These are phyloP conservation scores for Hypoxylon rubiginosum DNA, from an alignment of 2,329 filamentous ascomycete species.

Conservation along the genomic window DNA sequence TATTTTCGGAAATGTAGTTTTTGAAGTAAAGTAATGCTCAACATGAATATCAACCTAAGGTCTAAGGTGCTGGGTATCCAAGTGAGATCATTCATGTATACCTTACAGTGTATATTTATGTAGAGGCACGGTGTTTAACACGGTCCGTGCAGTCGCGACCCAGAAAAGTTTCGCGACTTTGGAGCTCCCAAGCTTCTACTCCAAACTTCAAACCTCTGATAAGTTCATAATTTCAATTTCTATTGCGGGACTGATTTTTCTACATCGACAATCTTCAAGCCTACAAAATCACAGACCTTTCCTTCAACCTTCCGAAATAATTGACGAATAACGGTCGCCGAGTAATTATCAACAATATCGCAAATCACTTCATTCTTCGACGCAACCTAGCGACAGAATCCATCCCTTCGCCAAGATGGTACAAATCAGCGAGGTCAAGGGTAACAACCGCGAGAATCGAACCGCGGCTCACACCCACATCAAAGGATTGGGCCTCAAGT, in stretches of 20 bases:
- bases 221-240: conserved; percentile 37
- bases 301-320: neutral
- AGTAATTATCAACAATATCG: conserved; percentile 5
- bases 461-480: conserved; percentile 98
- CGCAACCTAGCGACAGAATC: conserved; percentile 12
- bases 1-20: neutral
- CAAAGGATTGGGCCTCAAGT: conserved; percentile 88
- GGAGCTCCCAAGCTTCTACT: conserved; percentile 44
- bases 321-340: conserved; percentile 11
- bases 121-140: conserved; percentile 30
- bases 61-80: too few relatives aligned
- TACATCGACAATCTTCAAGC: neutral
- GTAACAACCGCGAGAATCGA: conserved; percentile 93
- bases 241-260: conserved; percentile 34
- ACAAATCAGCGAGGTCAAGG: conserved; percentile 94
- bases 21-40: too few relatives aligned
- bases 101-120: neutral
- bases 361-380: conserved; percentile 12
- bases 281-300: neutral
- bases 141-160: conserved; percentile 45
- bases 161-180: conserved; percentile 51
- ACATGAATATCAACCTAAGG: too few relatives aligned
- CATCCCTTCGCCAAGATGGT: conserved; percentile 72
- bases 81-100: neutral
- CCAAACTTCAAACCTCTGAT: conserved; percentile 30